Evolutionary conservation across 192 early-diverging fungal genomes (phyloP), one percentile per base, ranked within the genome.

Genomic region (Coemansia reversa): DNA sequence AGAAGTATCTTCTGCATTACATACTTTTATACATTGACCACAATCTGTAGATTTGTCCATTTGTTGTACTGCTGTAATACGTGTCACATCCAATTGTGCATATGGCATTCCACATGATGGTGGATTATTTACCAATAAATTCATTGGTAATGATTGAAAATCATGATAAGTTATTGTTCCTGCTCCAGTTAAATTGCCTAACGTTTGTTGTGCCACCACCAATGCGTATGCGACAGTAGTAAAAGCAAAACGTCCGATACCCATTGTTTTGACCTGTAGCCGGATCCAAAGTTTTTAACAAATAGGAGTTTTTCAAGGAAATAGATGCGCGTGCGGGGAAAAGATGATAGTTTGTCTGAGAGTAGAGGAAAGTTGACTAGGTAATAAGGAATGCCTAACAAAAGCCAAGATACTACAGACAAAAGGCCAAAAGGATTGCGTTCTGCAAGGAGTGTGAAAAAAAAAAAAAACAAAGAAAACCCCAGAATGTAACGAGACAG

Each of bases 61-160:
- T 0, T 50, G 33, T 52, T 79, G 79, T n/a, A 82, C 82, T 1
- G 85, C 85, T 2, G 85, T 86, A 53, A 86, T 85, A 8, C 84
- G 71, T 9, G 81, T 72, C 9, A 84, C 11, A 51, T 86, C 80
- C 27, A 86, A 66, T 35, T 75, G 45, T 0, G 69, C 75, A 25
- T 85, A 86, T 1, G 85, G 77, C 84, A 85, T 85, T 29, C 85
- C 85, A 55, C 85, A 86, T 11, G 75, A 75, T 8, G 85, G 85
- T 18, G 85, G 85, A 62, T 85, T 86, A 56, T 69, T 76, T 8
- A 49, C 57, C 5, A 86, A 63, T 12, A 61, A 54, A 5, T 57
- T 59, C 0, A 72, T 57, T 0, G 81, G 71, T 11, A 86, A 58
- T n/a, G 68, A 51, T 27, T 74, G 68, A 66, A 77, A 84, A 62